phyloP scores from a whole-genome alignment of 2,329 filamentous ascomycete species.

The Ophiostoma perfectum region DNA sequence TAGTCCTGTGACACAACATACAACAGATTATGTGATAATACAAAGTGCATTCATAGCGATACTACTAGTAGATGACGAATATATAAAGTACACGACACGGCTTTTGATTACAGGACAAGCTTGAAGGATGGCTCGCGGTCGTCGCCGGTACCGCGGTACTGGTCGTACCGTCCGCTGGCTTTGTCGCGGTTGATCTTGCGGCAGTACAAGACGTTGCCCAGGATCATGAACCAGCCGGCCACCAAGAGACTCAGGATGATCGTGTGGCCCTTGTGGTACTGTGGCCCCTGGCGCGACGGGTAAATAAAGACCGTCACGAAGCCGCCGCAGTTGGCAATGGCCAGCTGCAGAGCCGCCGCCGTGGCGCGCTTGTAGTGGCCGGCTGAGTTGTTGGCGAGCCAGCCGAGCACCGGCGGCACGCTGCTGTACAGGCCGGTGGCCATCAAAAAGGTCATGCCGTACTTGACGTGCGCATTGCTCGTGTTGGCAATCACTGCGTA shows the following conservation, averaged over 20 bases:
- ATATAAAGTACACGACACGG: not conserved
- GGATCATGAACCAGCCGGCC: slow-evolving; percentile 58
- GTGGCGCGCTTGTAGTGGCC: slow-evolving; percentile 67
- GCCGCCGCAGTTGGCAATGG: slow-evolving; percentile 61
- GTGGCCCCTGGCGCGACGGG: slow-evolving; percentile 49
- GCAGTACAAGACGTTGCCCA: slow-evolving; percentile 58
- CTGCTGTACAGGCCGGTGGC: slow-evolving; percentile 59
- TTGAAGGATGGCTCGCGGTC: slow-evolving; percentile 59
- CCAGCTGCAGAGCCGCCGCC: slow-evolving; percentile 58
- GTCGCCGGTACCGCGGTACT: slow-evolving; percentile 53
- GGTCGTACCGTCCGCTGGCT: slow-evolving; percentile 51
- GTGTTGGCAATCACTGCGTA: slow-evolving; percentile 59
- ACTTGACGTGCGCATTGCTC: slow-evolving; percentile 47
- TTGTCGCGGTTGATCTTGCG: slow-evolving; percentile 61
- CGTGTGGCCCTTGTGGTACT: slow-evolving; percentile 57
- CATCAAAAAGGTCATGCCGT: slow-evolving; percentile 64
- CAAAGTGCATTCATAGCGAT: too few species aligned
- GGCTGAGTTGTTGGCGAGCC: slow-evolving; percentile 63
- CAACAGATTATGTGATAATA: too few species aligned
- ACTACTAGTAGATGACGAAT: too few species aligned
- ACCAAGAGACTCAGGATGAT: slow-evolving; percentile 56
- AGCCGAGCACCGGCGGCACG: slow-evolving; percentile 57
- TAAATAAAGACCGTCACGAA: slow-evolving; percentile 51
- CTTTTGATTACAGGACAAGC: slow-evolving; percentile 47
- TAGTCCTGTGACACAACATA: not conserved